Conservation (phyloP, 345 rosid species). For the Eucalyptus fibrosa region DNA sequence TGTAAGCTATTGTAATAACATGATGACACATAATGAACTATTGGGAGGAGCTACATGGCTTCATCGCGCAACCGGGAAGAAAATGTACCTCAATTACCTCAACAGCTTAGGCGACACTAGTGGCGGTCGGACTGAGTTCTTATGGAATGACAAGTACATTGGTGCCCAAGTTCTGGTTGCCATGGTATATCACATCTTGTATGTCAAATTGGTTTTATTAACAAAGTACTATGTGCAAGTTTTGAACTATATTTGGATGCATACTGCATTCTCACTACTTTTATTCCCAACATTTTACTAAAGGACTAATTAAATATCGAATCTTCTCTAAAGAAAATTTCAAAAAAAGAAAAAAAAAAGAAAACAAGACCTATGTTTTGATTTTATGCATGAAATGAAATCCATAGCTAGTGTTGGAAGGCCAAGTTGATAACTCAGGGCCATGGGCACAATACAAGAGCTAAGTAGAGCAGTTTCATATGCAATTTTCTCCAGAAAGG, state of each 20-base stretch:
- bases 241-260: neutral
- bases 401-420: slow-evolving; percentile 12
- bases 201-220: neutral
- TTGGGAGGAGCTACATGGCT: slow-evolving; percentile 33
- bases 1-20: neutral
- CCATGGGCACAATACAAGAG: slow-evolving; percentile 9
- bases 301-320: neutral
- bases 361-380: neutral
- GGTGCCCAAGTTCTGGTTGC: slow-evolving; percentile 23
- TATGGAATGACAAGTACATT: slow-evolving; percentile 18
- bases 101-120: neutral
- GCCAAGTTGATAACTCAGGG: neutral
- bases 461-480: slow-evolving; percentile 31
- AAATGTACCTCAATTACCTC: slow-evolving; percentile 4
- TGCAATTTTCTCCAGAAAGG: slow-evolving; percentile 32
- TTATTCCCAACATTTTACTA: neutral
- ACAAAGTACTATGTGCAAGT: neutral
- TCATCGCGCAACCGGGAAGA: slow-evolving; percentile 1
- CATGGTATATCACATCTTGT: neutral
- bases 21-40: slow-evolving; percentile 5
- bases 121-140: slow-evolving; percentile 5
- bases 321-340: neutral
- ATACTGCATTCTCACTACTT: neutral
- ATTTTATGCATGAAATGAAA: neutral
- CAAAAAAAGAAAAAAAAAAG: neutral